Evolutionary conservation across 2,329 filamentous ascomycete species (phyloP), one percentile per base, ranked within the genome.

Genomic region (Byssoonygena ceratinophila): DNA sequence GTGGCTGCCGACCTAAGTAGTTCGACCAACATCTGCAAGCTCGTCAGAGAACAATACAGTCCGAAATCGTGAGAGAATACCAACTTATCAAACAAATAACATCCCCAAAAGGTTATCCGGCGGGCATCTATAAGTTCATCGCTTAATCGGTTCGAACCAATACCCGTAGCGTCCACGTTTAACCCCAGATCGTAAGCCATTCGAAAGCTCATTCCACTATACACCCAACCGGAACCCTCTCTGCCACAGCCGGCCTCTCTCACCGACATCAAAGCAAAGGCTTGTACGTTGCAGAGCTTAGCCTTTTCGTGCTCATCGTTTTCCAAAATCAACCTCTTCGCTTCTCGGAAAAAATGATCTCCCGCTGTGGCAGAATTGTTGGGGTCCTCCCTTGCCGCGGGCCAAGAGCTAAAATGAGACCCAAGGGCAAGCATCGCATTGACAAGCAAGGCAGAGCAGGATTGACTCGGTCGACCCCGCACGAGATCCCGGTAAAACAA

Each of bases 161-260:
- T 76, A 7, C 81, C 81, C 16, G 80, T 79, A 1, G 85, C 80
- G 63, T 95, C 86, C 16, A 96, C 79, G 62, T 96, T 94, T 50
- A 98, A 75, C 0, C 92, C 92, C 57, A 98, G 79, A 62, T 98
- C 92, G 66, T 85, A 86, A 0, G 90, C 91, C 91, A 98, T 97
- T 41, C 92, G 84, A 66, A 98, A 97, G 62, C 87, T 92, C 87
- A 98, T 96, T 46, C 92, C 91, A 62, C 88, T 95, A 68, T 97
- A 97, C 2, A 96, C 89, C 92, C 92, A 98, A 1, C 92, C 92
- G 68, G 92, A 94, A 36, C 88, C 88, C 70, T 97, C 92, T 39
- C 91, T 79, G 0, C 87, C 91, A 66, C 91, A 97, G 0, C 92
- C 92, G 2, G 91, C 92, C 71, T 98, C 92, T 55, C 92, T 79